Conservation (phyloP, 768 basidiomycete genomes). For the Pholiota microspora region DNA sequence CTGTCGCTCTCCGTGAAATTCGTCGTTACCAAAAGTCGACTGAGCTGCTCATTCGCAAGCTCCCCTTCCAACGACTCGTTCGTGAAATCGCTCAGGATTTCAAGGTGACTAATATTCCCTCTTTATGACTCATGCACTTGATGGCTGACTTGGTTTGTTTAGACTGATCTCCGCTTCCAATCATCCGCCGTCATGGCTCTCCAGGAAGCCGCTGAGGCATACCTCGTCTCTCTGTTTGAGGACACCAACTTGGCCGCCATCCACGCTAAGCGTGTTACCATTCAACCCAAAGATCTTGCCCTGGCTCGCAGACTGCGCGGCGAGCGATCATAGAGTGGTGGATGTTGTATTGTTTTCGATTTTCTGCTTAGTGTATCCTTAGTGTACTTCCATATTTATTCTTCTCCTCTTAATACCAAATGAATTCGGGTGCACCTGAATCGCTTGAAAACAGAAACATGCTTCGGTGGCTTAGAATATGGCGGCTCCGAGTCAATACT, state of each 20-base stretch:
- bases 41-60: slow-evolving; percentile 82
- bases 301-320: slow-evolving; percentile 78
- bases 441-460: too few relatives aligned
- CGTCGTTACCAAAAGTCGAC: slow-evolving; percentile 88
- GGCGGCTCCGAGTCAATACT: too few relatives aligned
- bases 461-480: too few relatives aligned
- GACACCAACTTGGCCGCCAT: slow-evolving; percentile 85
- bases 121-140: slow-evolving; percentile 3
- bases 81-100: slow-evolving; percentile 91
- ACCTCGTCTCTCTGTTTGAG: slow-evolving; percentile 76
- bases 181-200: slow-evolving; percentile 86
- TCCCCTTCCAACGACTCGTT: slow-evolving; percentile 88
- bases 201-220: slow-evolving; percentile 84
- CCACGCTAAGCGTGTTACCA: slow-evolving; percentile 83
- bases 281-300: slow-evolving; percentile 85
- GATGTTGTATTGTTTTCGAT: slow-evolving; percentile 6
- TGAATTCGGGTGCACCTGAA: not conserved
- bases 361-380: slow-evolving; percentile 10
- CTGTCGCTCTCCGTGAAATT: slow-evolving; percentile 89
- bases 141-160: slow-evolving; percentile 7
- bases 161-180: slow-evolving; percentile 88
- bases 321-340: slow-evolving; percentile 55
- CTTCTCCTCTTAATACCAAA: not conserved
- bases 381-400: slow-evolving; percentile 16
- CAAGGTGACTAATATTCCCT: slow-evolving; percentile 51